Evolutionary conservation across 1,284 basidiomycete species (phyloP), one percentile per base, ranked within the genome.

Genomic region (Melampsora americana): DNA sequence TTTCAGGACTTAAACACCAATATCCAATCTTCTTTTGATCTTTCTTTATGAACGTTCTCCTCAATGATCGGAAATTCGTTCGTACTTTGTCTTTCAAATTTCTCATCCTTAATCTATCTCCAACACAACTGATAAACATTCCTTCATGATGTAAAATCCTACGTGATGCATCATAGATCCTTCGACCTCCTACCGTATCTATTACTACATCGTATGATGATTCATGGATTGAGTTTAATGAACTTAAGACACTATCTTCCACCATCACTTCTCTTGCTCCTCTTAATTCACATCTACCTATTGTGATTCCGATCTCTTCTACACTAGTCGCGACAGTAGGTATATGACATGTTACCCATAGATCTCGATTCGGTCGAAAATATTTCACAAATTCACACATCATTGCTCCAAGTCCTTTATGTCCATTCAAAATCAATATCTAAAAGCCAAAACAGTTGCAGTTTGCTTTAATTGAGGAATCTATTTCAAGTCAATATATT

Each of bases 341-440:
- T 64, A 82, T 82, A 67, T 85, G 84, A 0, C 83, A 84, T 3
- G 83, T 82, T 50, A 84, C 81, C 78, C 83, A 82, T n/a, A 84
- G 79, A 23, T 84, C 83, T 26, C 78, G 28, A 18, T 66, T 74
- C 0, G 79, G 78, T 18, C 80, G 78, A 32, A 84, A 79, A 20
- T 80, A 79, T 12, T 77, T 78, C 5, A 80, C 81, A 71, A 84
- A 82, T 71, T 85, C 84, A 74, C 84, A 81, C 50, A 83, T 82
- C 60, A 84, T 78, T 65, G 82, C 77, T 5, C 84, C 84, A 32
- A 84, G 80, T 9, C 83, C 83, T 69, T 83, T 80, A 79, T 85
- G 84, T 9, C 83, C 84, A 67, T 84, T 83, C 60, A 85, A 79
- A 60, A 85, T 82, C 61, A 85, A 80, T n/a, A 84, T 80, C 56